These are phyloP conservation scores for Plenodomus lindquistii DNA, from an alignment of 2,329 filamentous ascomycete species.

Conservation along the genomic window DNA sequence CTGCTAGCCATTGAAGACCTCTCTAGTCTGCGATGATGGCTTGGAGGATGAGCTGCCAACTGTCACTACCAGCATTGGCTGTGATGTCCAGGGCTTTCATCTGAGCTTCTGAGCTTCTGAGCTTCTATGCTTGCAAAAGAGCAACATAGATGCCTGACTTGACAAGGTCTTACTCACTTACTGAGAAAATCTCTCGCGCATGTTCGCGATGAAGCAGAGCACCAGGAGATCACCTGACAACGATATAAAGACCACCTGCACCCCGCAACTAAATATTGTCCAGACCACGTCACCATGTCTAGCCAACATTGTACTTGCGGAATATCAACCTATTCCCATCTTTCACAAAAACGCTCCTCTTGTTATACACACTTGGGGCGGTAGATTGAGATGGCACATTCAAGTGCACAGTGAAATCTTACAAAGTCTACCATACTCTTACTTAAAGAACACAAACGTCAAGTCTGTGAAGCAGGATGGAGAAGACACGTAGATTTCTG, in stretches of 20 bases:
- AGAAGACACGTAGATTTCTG: too few relatives aligned
- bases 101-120: not conserved
- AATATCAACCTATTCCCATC: not conserved
- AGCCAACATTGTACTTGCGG: slow-evolving; percentile 11
- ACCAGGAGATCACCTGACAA: not conserved
- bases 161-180: too few relatives aligned
- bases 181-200: too few relatives aligned
- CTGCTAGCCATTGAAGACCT: too few relatives aligned
- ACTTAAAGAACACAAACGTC: too few relatives aligned
- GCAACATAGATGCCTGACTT: not conserved
- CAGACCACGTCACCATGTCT: slow-evolving; percentile 7
- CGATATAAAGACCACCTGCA: not conserved
- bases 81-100: not conserved
- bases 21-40: too few relatives aligned
- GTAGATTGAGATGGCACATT: not conserved
- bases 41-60: too few relatives aligned
- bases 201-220: too few relatives aligned
- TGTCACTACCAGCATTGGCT: too few relatives aligned
- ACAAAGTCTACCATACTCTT: too few relatives aligned
- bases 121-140: not conserved
- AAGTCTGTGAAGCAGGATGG: too few relatives aligned
- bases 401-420: too few relatives aligned
- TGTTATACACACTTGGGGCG: not conserved
- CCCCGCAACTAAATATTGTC: slow-evolving; percentile 11
- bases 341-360: not conserved